phyloP scores from a whole-genome alignment of 176 grass and related monocot genomes.

The Saccharum officinarum region DNA sequence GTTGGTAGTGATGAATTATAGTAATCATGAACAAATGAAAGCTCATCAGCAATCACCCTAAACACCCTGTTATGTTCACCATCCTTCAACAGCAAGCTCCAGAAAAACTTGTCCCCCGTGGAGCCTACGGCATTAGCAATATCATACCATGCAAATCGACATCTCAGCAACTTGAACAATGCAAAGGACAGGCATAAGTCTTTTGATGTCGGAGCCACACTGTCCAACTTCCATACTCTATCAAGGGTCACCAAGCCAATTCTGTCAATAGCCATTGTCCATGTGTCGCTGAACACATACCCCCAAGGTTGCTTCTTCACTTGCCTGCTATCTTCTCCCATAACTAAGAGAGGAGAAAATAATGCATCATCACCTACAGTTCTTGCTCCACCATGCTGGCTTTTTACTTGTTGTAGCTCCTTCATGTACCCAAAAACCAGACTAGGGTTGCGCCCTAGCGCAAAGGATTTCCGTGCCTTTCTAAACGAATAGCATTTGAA shows the following conservation, averaged over 20 bases:
- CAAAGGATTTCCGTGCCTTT: background rate
- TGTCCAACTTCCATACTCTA: background rate
- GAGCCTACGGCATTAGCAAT: background rate
- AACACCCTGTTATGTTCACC: background rate
- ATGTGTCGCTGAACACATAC: background rate
- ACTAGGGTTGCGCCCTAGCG: conserved; percentile 6
- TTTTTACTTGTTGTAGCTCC: background rate
- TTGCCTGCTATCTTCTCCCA: background rate
- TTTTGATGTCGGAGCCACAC: background rate
- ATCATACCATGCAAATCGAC: background rate
- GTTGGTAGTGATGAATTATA: conserved; percentile 13
- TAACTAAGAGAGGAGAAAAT: conserved; percentile 8
- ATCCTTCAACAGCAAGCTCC: background rate
- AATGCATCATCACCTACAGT: no score
- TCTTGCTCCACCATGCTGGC: background rate
- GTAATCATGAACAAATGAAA: conserved; percentile 24
- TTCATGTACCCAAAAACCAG: conserved; percentile 20
- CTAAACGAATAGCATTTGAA: background rate
- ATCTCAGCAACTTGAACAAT: conserved; percentile 24
- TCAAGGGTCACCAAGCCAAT: background rate
- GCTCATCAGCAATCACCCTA: background rate
- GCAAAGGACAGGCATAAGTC: conserved; percentile 17
- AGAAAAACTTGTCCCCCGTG: background rate
- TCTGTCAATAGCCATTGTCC: background rate
- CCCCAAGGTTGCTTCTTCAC: conserved; percentile 6